Percentiles rank a stretch among this genome's conserved stretches.
phyloP scores from a whole-genome alignment of 257 asterid genomes.

The Ophiorrhiza pumila region DNA sequence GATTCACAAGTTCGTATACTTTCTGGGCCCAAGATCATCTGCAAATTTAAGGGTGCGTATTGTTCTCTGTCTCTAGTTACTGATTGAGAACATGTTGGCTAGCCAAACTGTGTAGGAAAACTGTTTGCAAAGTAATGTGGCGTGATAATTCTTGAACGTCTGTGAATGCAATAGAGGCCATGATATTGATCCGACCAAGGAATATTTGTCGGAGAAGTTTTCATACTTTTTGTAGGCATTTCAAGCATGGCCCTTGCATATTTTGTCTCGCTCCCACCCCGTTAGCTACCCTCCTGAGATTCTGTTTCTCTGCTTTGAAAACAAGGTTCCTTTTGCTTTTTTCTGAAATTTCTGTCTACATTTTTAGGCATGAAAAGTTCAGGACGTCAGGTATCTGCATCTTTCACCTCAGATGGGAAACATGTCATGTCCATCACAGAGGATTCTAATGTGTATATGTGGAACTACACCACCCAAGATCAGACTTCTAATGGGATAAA shows the following conservation, averaged over 20 bases:
- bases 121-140: neutral
- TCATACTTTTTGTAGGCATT: neutral
- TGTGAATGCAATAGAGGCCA: neutral
- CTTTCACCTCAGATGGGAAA: constrained; percentile 82
- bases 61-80: neutral
- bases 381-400: constrained; percentile 59
- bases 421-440: constrained; percentile 62
- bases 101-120: neutral
- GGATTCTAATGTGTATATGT: constrained; percentile 64
- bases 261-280: neutral
- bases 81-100: neutral
- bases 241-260: neutral
- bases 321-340: neutral
- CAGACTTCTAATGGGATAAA: constrained; percentile 40
- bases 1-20: constrained; percentile 76
- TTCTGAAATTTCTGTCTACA: constrained; percentile 10
- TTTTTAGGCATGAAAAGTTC: constrained; percentile 50
- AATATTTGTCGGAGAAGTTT: neutral
- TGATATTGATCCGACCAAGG: neutral
- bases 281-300: neutral
- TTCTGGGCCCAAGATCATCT: constrained; percentile 51
- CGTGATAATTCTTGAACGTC: neutral
- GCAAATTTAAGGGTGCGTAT: constrained; percentile 69
- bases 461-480: constrained; percentile 57
- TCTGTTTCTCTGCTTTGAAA: neutral